Conservation (phyloP, 306 rosid species). For the Ormosia semicastrata region DNA sequence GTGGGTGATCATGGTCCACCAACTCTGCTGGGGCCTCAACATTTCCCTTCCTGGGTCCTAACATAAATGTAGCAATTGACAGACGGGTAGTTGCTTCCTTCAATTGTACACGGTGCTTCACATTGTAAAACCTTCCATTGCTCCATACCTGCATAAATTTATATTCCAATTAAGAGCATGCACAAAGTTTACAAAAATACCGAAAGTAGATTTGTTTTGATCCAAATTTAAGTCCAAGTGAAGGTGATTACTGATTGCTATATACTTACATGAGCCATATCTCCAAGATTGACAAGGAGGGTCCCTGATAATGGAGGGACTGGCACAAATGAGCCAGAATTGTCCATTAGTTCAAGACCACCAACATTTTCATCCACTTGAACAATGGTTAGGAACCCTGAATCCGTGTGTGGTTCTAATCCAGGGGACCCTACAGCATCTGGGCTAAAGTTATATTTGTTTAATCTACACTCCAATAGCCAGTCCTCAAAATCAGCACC, state of each 20-base stretch:
- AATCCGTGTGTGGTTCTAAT: conserved; percentile 51
- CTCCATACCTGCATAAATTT: conserved; percentile 47
- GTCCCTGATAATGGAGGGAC: conserved; percentile 48
- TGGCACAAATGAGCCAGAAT: conserved; percentile 32
- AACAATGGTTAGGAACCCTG: conserved; percentile 56
- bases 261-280: conserved; percentile 46
- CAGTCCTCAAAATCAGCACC: conserved; percentile 39
- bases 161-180: too few relatives aligned
- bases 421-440: conserved; percentile 48
- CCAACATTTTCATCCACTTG: conserved; percentile 69
- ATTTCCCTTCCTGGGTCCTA: conserved; percentile 41
- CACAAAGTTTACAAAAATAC: too few relatives aligned
- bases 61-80: conserved; percentile 47
- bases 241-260: neutral
- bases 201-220: too few relatives aligned
- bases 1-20: conserved; percentile 49
- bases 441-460: conserved; percentile 57
- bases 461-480: conserved; percentile 53
- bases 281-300: conserved; percentile 53
- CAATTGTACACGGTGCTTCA: conserved; percentile 59
- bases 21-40: conserved; percentile 49
- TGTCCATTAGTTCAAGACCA: conserved; percentile 62
- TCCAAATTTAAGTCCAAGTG: too few relatives aligned
- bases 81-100: conserved; percentile 41
- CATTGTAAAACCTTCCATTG: conserved; percentile 55